Conservation (phyloP, 2,329 filamentous ascomycete species). For the Lachnellula occidentalis region DNA sequence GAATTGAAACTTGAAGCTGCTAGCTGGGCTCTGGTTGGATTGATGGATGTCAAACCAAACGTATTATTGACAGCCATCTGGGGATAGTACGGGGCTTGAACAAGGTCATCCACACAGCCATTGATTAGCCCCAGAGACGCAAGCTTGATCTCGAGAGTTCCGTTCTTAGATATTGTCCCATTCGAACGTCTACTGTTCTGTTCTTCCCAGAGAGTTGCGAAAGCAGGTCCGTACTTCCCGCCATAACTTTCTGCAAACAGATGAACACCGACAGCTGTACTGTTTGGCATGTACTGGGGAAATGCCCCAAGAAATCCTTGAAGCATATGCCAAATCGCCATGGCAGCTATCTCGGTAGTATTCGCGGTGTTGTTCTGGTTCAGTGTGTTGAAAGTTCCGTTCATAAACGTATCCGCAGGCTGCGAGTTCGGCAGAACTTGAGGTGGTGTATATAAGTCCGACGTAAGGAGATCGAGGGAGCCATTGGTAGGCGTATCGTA, state of each 20-base stretch:
- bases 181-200: constrained; percentile 55
- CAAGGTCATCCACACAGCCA: constrained; percentile 60
- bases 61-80: constrained; percentile 58
- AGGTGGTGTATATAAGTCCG: constrained; percentile 36
- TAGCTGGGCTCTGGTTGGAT: constrained; percentile 43
- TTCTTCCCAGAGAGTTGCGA: constrained; percentile 52
- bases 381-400: constrained; percentile 60
- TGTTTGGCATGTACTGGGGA: constrained; percentile 50
- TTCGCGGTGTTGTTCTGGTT: constrained; percentile 40
- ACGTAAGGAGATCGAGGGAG: constrained; percentile 45
- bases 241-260: constrained; percentile 67
- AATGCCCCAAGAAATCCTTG: constrained; percentile 55
- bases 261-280: constrained; percentile 50
- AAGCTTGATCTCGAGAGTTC: constrained; percentile 54
- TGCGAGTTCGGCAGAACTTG: constrained; percentile 28
- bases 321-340: constrained; percentile 53
- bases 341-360: constrained; percentile 47
- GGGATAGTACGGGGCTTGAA: constrained; percentile 54
- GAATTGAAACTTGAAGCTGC: constrained; percentile 41
- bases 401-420: constrained; percentile 38
- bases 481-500: constrained; percentile 60
- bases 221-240: constrained; percentile 63
- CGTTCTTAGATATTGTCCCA: constrained; percentile 43
- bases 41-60: constrained; percentile 56
- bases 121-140: constrained; percentile 65